A percentile compares a stretch with the other conserved stretches of the same genome.
phyloP scores from a whole-genome alignment of 2,329 filamentous ascomycete species.

The Seiridium cupressi region DNA sequence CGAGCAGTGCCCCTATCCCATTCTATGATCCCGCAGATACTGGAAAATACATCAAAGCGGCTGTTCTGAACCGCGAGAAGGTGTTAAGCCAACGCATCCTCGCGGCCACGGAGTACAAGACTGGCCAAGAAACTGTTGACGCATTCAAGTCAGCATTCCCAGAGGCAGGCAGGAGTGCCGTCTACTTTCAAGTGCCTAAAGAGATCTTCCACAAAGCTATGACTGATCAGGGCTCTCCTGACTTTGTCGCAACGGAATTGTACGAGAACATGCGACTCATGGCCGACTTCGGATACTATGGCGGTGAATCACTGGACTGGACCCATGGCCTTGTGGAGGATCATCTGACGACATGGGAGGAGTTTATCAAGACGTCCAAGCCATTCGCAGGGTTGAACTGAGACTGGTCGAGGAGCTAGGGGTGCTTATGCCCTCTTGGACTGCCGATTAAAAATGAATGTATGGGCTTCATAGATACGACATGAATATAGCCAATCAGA shows the following conservation, averaged over 20 bases:
- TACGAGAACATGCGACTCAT: constrained; percentile 52
- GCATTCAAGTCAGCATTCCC: constrained; percentile 36
- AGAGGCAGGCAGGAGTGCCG: constrained; percentile 35
- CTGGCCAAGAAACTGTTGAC: constrained; percentile 35
- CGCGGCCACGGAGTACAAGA: constrained; percentile 40
- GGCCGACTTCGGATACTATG: constrained; percentile 51
- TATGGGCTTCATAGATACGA: too few relatives aligned
- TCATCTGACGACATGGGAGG: constrained; percentile 39
- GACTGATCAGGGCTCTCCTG: constrained; percentile 30
- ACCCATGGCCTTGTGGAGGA: constrained; percentile 34
- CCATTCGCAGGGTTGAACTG: constrained; percentile 20
- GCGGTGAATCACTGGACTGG: constrained; percentile 38
- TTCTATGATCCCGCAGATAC: constrained; percentile 28
- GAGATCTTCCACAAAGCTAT: constrained; percentile 37
- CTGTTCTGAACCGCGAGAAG: constrained; percentile 29
- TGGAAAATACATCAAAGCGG: constrained; percentile 31
- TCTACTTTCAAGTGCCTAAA: constrained; percentile 31
- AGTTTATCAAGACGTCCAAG: constrained; percentile 30
- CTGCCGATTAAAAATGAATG: too few relatives aligned
- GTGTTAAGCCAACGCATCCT: constrained; percentile 40
- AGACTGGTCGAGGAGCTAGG: background rate
- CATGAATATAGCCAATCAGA: too few relatives aligned
- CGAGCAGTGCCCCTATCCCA: constrained; percentile 25
- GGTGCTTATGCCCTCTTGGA: too few relatives aligned
- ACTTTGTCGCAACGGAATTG: constrained; percentile 43